Base-by-base conservation (phyloP, 2,329 filamentous ascomycete species). In the Fusarium sp. region DNA sequence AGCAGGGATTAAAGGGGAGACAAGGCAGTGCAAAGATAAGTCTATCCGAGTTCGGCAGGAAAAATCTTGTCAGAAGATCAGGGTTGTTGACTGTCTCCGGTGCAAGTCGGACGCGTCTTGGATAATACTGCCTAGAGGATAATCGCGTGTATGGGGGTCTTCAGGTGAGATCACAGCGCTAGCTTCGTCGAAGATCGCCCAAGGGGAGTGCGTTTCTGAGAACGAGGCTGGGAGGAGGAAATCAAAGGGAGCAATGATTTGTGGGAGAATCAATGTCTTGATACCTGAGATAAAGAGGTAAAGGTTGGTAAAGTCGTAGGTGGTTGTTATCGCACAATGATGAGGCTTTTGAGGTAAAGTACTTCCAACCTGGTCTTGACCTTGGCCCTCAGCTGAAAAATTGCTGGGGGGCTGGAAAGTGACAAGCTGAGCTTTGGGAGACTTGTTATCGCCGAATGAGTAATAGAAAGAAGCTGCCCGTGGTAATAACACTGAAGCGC, bases 281-380 rank as follows among this genome's bases (percentile, higher is more conserved):
- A 29, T 58, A 25, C n/a, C 39, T 41, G 20, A 17, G 41, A 67
- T 52, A 44, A 20, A 44, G 45, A 56, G 31, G 18, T 62, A 41
- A 27, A 53, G 41, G 57, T 42, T 52, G 41, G 54, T 53, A 64
- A 62, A 45, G 22, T 18, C 42, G 39, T 45, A 13, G 20, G 39
- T 31, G 53, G 47, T 46, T 49, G 64, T 67, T 63, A 35, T 68
- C 20, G 52, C 35, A 53, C 36, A 54, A 49, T 52, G 38, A 22
- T 31, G 38, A 38, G 63, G 65, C 27, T 41, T 66, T 68, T 66
- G 57, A 61, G 54, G 52, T 36, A 63, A 41, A 49, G 56, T 18
- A 36, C 22, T 55, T 57, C 20, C 35, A 42, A 22, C 33, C 47
- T n/a, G 62, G 64, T 27, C 46, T 53, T 53, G 35, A 56, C 35